Evolutionary conservation across 1,284 basidiomycete genomes (phyloP).

Genomic region (Cutaneotrichosporon arboriforme): DNA sequence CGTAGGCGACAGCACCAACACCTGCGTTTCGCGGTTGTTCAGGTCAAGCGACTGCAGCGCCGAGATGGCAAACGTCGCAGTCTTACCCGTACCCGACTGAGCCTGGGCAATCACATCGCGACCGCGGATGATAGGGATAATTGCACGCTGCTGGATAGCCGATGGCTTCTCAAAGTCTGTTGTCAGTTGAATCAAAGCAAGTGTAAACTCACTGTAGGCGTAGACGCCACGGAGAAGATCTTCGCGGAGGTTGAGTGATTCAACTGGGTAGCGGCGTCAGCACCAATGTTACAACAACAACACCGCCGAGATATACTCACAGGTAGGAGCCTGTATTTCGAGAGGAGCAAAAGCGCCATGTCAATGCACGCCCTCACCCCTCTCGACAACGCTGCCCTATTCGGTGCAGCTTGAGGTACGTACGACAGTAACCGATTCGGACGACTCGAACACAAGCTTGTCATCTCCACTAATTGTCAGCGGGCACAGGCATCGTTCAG

Average conservation of each 20-base stretch:
- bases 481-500: background rate
- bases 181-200: background rate
- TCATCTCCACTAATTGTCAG: conserved; percentile 39
- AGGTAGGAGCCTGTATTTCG: conserved; percentile 49
- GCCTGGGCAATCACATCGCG: conserved; percentile 98
- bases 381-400: conserved; percentile 38
- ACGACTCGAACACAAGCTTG: conserved; percentile 97
- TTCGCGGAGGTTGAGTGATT: conserved; percentile 90
- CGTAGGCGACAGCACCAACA: conserved; percentile 88
- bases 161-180: conserved; percentile 98
- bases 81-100: conserved; percentile 99
- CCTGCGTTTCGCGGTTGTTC: conserved; percentile 91
- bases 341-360: conserved; percentile 45
- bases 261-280: conserved; percentile 59
- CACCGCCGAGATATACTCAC: conserved; percentile 28
- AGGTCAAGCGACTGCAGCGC: conserved; percentile 93
- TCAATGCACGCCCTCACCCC: conserved; percentile 45
- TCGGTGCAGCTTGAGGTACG: conserved; percentile 31
- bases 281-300: conserved; percentile 33
- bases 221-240: conserved; percentile 96
- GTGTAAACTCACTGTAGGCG: conserved; percentile 79
- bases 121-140: conserved; percentile 88
- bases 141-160: conserved; percentile 97
- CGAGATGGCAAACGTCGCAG: conserved; percentile 93
- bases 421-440: conserved; percentile 77